phyloP scores from a whole-genome alignment of 306 rosid genomes.

The Crataegus laevigata region DNA sequence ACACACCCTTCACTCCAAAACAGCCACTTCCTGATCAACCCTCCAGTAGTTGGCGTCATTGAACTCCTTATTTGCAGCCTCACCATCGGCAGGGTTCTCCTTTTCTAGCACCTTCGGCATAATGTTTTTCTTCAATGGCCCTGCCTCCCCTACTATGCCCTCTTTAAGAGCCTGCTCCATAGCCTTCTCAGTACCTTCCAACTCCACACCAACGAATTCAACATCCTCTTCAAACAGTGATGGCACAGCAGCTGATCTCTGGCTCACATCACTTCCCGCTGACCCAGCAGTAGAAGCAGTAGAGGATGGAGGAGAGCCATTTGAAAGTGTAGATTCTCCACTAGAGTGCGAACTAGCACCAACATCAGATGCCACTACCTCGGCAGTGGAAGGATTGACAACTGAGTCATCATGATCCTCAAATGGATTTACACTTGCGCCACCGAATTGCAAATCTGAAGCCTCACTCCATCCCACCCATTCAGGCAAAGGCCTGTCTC shows the following conservation, averaged over 20 bases:
- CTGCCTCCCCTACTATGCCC: conserved; percentile 98
- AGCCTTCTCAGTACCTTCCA: conserved; percentile 91
- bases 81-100: conserved; percentile 64
- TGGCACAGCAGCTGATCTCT: conserved; percentile 50
- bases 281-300: conserved; percentile 40
- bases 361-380: conserved; percentile 33
- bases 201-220: conserved; percentile 91
- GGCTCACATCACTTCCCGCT: conserved; percentile 33
- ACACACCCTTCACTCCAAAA: conserved; percentile 53
- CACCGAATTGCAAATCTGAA: conserved; percentile 57
- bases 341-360: conserved; percentile 32
- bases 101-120: conserved; percentile 54
- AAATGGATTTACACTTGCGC: conserved; percentile 72
- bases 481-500: conserved; percentile 79
- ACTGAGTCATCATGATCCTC: conserved; percentile 50
- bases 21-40: conserved; percentile 93
- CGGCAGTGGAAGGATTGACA: conserved; percentile 26
- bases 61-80: conserved; percentile 74
- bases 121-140: conserved; percentile 78
- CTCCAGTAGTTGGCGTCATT: conserved; percentile 97
- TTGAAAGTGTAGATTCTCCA: conserved; percentile 45
- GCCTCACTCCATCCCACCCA: conserved; percentile 92
- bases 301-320: conserved; percentile 52
- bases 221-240: conserved; percentile 93
- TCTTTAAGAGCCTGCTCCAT: conserved; percentile 98